A percentile compares a stretch with the other conserved stretches of the same genome.
Evolutionary conservation across 345 rosid genomes (phyloP).

Genomic region (Eucalyptus caleyi): DNA sequence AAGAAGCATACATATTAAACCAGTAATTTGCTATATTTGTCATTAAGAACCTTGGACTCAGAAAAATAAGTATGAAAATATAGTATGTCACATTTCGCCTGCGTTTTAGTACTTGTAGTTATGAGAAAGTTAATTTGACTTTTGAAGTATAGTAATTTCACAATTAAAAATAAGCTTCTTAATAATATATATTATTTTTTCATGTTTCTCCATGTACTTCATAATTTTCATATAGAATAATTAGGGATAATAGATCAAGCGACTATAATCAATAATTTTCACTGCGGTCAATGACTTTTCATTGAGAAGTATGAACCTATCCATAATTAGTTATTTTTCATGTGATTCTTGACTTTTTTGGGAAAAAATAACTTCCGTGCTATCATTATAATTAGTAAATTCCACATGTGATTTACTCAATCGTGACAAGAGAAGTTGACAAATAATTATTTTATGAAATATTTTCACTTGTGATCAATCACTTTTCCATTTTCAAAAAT

Average conservation of each 20-base stretch:
- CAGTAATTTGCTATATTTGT: not conserved
- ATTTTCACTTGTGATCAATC: not conserved
- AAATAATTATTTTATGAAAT: not conserved
- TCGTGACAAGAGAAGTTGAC: not conserved
- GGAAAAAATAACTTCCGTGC: rapidly evolving
- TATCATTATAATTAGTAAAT: not conserved
- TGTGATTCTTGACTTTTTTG: rapidly evolving
- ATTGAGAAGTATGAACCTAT: not conserved
- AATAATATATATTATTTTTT: too few relatives aligned
- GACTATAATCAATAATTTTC: not conserved
- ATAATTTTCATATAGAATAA: not conserved
- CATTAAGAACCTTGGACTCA: not conserved
- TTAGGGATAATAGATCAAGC: not conserved
- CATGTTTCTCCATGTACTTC: not conserved
- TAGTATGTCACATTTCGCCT: not conserved
- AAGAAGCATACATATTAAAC: not conserved
- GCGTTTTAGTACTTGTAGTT: not conserved
- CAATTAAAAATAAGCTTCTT: too few relatives aligned
- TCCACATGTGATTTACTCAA: not conserved
- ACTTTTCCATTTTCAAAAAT: not conserved
- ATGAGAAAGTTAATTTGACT: not conserved
- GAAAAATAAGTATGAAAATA: not conserved
- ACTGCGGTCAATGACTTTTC: not conserved
- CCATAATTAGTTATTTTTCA: not conserved
- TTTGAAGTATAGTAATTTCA: not conserved